Conservation (phyloP, 148 eudicot genomes). For the Rhododendron molle region DNA sequence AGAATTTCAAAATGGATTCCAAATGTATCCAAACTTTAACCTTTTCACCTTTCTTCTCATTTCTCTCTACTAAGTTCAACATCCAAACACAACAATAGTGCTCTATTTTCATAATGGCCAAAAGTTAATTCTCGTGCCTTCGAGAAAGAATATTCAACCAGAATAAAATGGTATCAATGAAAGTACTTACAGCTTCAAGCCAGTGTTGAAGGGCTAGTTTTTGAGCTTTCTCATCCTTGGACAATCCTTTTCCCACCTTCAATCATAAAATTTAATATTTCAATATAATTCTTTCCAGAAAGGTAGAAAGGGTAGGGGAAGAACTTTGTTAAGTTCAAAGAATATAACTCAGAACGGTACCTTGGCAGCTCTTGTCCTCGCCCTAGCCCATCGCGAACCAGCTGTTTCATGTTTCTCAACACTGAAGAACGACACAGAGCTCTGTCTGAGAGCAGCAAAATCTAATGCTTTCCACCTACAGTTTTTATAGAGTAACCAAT, state of each 20-base stretch:
- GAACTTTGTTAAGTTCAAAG: not conserved
- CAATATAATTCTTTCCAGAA: not conserved
- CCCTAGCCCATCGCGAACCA: constrained; percentile 80
- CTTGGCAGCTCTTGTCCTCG: constrained; percentile 80
- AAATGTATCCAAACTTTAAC: not conserved
- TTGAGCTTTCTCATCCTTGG: constrained; percentile 53
- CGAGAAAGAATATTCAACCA: not conserved
- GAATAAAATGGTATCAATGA: not conserved
- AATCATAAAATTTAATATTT: not conserved
- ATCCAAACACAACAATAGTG: not conserved
- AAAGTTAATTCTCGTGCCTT: not conserved
- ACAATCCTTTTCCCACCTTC: constrained; percentile 54
- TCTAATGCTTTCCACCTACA: constrained; percentile 93
- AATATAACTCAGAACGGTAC: constrained; percentile 18
- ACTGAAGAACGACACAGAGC: constrained; percentile 71
- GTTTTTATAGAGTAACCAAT: not conserved
- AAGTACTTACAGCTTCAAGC: constrained; percentile 87
- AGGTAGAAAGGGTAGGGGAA: not conserved
- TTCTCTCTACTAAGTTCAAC: not conserved
- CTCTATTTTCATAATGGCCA: not conserved
- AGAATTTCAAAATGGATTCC: not conserved
- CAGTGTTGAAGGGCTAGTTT: constrained; percentile 50
- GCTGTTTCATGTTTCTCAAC: constrained; percentile 75
- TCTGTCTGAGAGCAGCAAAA: constrained; percentile 68
- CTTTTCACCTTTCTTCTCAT: not conserved